phyloP scores from a whole-genome alignment of 495 filamentous ascomycete genomes.

The Chaetomium tenue region DNA sequence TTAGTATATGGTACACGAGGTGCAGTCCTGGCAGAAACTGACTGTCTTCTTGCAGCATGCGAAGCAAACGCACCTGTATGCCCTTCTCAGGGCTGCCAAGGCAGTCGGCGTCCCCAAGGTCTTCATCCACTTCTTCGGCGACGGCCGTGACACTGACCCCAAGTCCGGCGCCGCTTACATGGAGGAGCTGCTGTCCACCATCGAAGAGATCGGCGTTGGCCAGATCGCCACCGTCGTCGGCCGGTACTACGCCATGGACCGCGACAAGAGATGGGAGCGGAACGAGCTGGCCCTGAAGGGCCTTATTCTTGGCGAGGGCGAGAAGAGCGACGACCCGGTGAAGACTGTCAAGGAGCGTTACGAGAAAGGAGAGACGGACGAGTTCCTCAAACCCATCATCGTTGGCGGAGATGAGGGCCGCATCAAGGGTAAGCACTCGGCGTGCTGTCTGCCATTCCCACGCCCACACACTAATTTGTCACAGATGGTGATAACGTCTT shows the following conservation, averaged over 20 bases:
- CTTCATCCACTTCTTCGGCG: conserved; percentile 98
- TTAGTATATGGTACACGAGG: conserved; percentile 38
- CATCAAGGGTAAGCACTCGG: conserved; percentile 63
- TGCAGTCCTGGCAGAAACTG: not conserved
- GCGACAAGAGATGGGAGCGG: conserved; percentile 98
- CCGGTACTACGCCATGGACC: conserved; percentile 98
- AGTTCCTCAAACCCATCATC: conserved; percentile 98
- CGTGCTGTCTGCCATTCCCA: not conserved
- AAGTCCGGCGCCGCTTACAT: conserved; percentile 85
- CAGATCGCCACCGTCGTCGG: conserved; percentile 92
- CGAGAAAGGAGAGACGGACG: conserved; percentile 82
- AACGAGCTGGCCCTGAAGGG: conserved; percentile 87
- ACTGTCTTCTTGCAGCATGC: conserved; percentile 58
- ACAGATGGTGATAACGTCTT: conserved; percentile 88
- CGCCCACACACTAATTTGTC: conserved; percentile 21
- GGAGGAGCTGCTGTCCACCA: conserved; percentile 73
- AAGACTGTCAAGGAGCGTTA: conserved; percentile 86
- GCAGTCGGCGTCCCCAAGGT: conserved; percentile 81
- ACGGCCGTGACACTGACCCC: conserved; percentile 95
- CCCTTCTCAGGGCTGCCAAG: conserved; percentile 83
- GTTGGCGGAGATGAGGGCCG: conserved; percentile 79
- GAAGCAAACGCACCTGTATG: conserved; percentile 89
- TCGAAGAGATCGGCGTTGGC: conserved; percentile 79
- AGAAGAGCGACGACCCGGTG: conserved; percentile 78
- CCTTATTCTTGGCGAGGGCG: conserved; percentile 79